These are phyloP conservation scores for Myriosclerotinia scirpicola DNA, from an alignment of 2,329 filamentous ascomycete species.

Conservation along the genomic window DNA sequence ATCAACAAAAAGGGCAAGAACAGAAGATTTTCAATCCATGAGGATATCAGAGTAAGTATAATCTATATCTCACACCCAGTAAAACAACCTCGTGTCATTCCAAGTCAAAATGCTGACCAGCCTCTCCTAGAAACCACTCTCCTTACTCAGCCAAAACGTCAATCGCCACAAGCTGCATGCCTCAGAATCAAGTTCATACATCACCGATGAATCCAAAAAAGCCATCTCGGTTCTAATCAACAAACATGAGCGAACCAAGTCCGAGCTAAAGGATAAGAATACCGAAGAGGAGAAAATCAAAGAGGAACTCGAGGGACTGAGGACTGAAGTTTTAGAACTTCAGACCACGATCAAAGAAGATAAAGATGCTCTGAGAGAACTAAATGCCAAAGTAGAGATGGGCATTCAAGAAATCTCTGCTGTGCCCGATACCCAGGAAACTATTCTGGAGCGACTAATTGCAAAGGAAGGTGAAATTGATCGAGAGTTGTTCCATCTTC, in stretches of 20 bases:
- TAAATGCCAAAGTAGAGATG: not conserved
- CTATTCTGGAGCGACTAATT: not conserved
- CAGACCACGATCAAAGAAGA: not conserved
- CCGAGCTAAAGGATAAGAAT: not conserved
- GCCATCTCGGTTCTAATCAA: slow-evolving; percentile 9
- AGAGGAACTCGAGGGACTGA: not conserved
- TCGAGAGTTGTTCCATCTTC: slow-evolving; percentile 1
- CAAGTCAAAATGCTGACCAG: not conserved
- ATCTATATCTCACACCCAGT: not conserved
- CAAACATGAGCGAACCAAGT: not conserved
- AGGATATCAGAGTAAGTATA: slow-evolving; percentile 5
- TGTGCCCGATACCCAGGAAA: not conserved
- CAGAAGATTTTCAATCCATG: not conserved
- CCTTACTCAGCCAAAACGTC: not conserved
- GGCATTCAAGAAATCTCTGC: not conserved
- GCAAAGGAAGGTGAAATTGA: not conserved
- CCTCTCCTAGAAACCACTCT: not conserved
- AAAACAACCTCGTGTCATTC: not conserved
- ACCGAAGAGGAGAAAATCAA: not conserved
- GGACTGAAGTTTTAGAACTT: not conserved
- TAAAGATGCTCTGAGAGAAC: not conserved
- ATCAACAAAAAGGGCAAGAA: not conserved
- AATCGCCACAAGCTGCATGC: not conserved
- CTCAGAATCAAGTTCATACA: not conserved
- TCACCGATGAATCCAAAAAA: slow-evolving; percentile 6